A percentile compares a stretch with the other conserved stretches of the same genome.
Evolutionary conservation across 2,329 filamentous ascomycete genomes (phyloP).

Genomic region (Apiospora malaysiana): DNA sequence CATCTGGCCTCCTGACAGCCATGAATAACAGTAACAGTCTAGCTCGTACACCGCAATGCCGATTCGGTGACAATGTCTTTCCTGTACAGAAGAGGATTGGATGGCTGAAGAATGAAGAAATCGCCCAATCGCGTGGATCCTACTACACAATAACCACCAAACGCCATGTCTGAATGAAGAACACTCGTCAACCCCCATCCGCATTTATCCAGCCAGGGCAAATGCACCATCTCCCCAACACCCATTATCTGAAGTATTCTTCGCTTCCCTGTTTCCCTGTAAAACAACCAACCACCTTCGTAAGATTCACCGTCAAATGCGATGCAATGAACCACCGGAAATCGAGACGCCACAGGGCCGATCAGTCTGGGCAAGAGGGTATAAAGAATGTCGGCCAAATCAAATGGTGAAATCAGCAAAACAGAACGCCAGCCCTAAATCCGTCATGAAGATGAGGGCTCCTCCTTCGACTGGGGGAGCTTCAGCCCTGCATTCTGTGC

Average conservation of each 20-base stretch:
- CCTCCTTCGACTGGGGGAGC: slow-evolving; percentile 49
- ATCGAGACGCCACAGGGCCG: slow-evolving; percentile 14
- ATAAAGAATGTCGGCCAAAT: slow-evolving; percentile 14
- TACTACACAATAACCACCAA: neutral
- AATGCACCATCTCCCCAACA: neutral
- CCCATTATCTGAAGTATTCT: neutral
- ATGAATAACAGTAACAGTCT: neutral
- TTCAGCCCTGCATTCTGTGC: slow-evolving; percentile 65
- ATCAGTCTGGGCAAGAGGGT: slow-evolving; percentile 13
- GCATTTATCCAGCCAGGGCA: slow-evolving; percentile 17
- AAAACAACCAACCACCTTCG: neutral
- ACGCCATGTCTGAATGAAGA: slow-evolving; percentile 8
- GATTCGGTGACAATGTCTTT: neutral
- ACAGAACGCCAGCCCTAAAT: neutral
- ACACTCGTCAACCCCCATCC: neutral
- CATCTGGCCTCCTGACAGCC: neutral
- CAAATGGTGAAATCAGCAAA: slow-evolving; percentile 11
- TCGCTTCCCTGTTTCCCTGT: neutral
- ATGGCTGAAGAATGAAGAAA: neutral
- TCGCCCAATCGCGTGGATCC: neutral
- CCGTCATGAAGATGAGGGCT: slow-evolving; percentile 32
- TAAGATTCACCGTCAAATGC: neutral
- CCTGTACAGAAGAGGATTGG: neutral
- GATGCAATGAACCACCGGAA: slow-evolving; percentile 14
- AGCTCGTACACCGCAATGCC: neutral